Evolutionary conservation across 192 early-diverging fungal species (phyloP).

Genomic region (Rhizoclosmatium globosum): DNA sequence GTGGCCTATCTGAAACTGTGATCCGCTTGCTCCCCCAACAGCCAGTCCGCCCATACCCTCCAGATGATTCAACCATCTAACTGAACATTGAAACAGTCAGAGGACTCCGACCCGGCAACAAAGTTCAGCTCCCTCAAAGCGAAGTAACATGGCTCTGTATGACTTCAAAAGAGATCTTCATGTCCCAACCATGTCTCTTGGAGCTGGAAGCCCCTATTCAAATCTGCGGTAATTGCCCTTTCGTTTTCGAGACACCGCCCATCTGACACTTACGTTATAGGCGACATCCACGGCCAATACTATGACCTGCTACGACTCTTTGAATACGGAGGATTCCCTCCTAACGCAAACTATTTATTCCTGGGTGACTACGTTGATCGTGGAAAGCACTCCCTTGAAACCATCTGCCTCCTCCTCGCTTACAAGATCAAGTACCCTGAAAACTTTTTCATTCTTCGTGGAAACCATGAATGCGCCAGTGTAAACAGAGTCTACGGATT

Average conservation of each 20-base stretch:
- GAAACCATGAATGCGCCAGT: constrained; percentile 98
- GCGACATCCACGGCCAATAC: constrained; percentile 95
- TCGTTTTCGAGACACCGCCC: neutral
- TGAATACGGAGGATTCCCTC: constrained; percentile 96
- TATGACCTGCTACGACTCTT: constrained; percentile 95
- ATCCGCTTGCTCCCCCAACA: too few relatives aligned
- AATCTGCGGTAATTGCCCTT: constrained; percentile 78
- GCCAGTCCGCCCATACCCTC: too few relatives aligned
- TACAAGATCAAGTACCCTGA: constrained; percentile 99
- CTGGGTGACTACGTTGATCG: constrained; percentile 98
- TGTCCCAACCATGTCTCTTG: constrained; percentile 88
- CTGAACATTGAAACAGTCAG: constrained; percentile 65
- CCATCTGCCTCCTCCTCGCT: constrained; percentile 93
- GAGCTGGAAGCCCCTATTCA: constrained; percentile 95
- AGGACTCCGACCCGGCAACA: constrained; percentile 93
- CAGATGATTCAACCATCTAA: too few relatives aligned
- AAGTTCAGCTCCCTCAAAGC: constrained; percentile 90
- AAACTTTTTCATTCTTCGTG: constrained; percentile 98
- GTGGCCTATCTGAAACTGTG: neutral
- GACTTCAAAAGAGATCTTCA: constrained; percentile 92
- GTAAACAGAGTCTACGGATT: constrained; percentile 98
- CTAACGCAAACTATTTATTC: constrained; percentile 95
- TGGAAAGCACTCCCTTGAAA: constrained; percentile 96
- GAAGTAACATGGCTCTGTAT: constrained; percentile 95
- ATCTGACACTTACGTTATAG: constrained; percentile 25